A percentile compares a stretch with the other conserved stretches of the same genome.
Conservation (phyloP, 768 basidiomycete genomes). For the Termitomyces sp. region DNA sequence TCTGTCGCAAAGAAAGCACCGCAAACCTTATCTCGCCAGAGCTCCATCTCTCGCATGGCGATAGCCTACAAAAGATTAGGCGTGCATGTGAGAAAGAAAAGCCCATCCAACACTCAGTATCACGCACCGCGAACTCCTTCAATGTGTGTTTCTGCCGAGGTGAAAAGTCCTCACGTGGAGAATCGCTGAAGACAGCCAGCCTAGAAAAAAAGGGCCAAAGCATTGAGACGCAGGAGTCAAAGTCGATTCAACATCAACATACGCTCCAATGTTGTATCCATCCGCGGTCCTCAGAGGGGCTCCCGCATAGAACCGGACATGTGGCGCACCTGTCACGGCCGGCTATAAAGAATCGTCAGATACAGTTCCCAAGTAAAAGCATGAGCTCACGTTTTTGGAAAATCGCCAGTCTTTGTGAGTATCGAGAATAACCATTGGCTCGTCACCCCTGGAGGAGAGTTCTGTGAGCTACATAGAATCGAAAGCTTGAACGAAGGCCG, state of each 20-base stretch:
- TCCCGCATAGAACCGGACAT: constrained; percentile 87
- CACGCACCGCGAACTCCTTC: constrained; percentile 79
- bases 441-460: constrained; percentile 53
- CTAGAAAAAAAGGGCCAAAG: constrained; percentile 25
- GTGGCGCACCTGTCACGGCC: constrained; percentile 56
- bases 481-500: neutral
- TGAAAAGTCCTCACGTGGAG: constrained; percentile 77
- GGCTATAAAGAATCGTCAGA: constrained; percentile 40
- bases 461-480: neutral
- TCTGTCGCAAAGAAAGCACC: neutral
- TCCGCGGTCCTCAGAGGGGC: constrained; percentile 86
- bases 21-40: constrained; percentile 87
- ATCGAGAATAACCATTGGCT: constrained; percentile 84
- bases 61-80: constrained; percentile 47
- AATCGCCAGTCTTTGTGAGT: constrained; percentile 85
- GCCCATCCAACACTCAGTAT: constrained; percentile 15
- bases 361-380: neutral
- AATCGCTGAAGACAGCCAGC: constrained; percentile 79
- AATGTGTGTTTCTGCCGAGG: constrained; percentile 87
- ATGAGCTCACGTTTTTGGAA: constrained; percentile 59
- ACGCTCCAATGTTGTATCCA: constrained; percentile 87
- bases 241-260: constrained; percentile 17
- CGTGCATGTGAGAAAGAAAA: neutral
- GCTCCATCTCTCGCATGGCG: constrained; percentile 91
- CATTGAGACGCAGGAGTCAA: neutral